These are phyloP conservation scores for Centrapalus pauciflorus DNA, from an alignment of 129 eudicot species.

Conservation along the genomic window DNA sequence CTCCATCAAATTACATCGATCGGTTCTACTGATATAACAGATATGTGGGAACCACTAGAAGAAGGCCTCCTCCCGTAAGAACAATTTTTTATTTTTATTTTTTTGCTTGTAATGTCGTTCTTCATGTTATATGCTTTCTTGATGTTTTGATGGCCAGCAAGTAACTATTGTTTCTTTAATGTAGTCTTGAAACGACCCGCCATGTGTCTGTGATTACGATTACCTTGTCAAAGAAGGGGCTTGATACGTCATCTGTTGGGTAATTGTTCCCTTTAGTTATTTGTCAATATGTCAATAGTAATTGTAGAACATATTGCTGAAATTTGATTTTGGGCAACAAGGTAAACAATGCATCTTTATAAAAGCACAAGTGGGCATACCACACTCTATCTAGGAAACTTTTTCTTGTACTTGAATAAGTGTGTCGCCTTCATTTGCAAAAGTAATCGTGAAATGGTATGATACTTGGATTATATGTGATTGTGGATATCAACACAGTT, in stretches of 20 bases:
- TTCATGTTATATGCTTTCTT: background rate
- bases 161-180: background rate
- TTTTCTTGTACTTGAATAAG: too few relatives aligned
- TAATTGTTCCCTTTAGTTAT: background rate
- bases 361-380: too few relatives aligned
- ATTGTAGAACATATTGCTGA: background rate
- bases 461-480: too few relatives aligned
- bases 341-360: too few relatives aligned
- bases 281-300: background rate
- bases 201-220: slow-evolving; percentile 66
- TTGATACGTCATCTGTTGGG: slow-evolving; percentile 49
- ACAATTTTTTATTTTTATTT: too few relatives aligned
- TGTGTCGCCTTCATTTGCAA: too few relatives aligned
- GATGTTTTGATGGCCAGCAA: background rate
- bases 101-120: background rate
- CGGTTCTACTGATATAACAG: slow-evolving; percentile 46
- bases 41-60: slow-evolving; percentile 51
- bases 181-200: slow-evolving; percentile 66
- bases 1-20: slow-evolving; percentile 38
- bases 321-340: background rate
- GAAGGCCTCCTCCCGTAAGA: slow-evolving; percentile 53
- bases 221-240: slow-evolving; percentile 56
- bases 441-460: too few relatives aligned
- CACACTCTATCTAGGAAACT: too few relatives aligned
- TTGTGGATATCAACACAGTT: too few relatives aligned